Evolutionary conservation across 2,329 filamentous ascomycete species (phyloP).

Genomic region (Colletotrichum sidae): DNA sequence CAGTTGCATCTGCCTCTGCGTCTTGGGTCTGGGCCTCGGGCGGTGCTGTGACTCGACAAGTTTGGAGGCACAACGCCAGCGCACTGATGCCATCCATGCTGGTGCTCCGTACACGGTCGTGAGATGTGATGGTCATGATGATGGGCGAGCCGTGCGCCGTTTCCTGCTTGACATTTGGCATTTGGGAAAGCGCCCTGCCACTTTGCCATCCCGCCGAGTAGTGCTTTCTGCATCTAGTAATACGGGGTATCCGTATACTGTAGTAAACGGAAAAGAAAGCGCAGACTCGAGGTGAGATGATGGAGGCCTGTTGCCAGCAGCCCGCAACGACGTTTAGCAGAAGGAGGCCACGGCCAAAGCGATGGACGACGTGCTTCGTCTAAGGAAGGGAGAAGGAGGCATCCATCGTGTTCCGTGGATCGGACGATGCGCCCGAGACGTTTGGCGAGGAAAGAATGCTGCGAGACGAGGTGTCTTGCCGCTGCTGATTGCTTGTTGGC

Average conservation of each 20-base stretch:
- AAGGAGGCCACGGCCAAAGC: slow-evolving; percentile 3
- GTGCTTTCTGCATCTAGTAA: too few species aligned
- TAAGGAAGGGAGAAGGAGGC: background rate
- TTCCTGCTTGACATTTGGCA: slow-evolving; percentile 1
- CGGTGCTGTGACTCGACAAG: slow-evolving; percentile 34
- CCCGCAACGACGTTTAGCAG: too few species aligned
- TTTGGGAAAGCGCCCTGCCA: background rate
- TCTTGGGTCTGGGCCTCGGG: slow-evolving; percentile 33
- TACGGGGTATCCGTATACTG: too few species aligned
- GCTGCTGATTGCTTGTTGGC: too few species aligned
- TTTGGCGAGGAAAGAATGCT: too few species aligned
- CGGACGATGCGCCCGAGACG: too few species aligned
- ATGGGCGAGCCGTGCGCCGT: slow-evolving; percentile 24
- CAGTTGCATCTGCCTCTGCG: background rate
- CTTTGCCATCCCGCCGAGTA: too few species aligned
- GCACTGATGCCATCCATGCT: slow-evolving; percentile 28
- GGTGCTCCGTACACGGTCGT: background rate
- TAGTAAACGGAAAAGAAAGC: slow-evolving; percentile 1
- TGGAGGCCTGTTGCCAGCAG: too few species aligned
- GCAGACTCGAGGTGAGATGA: slow-evolving; percentile 8
- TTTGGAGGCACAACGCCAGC: slow-evolving; percentile 31
- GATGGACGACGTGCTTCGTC: background rate
- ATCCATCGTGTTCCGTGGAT: too few species aligned
- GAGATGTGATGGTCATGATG: background rate
- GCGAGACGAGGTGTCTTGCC: too few species aligned